phyloP scores from a whole-genome alignment of 176 grass and related monocot genomes.

The Aegilops umbellulata region DNA sequence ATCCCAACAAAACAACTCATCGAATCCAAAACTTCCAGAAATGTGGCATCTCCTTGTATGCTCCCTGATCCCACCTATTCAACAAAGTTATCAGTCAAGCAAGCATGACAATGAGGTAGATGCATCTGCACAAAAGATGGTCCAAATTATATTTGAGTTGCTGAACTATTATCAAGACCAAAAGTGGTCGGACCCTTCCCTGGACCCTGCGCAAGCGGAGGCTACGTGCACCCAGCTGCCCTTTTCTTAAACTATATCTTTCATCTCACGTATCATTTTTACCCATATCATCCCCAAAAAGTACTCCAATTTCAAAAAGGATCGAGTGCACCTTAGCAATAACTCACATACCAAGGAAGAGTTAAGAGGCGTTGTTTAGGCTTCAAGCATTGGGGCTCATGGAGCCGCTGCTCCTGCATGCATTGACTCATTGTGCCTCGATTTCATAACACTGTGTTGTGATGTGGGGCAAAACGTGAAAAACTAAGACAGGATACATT shows the following conservation, averaged over 20 bases:
- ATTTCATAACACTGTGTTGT: not conserved
- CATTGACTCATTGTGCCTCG: not conserved
- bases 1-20: not conserved
- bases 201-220: too few species aligned
- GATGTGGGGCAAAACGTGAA: not conserved
- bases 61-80: conserved; percentile 10
- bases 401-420: not conserved
- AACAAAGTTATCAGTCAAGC: not conserved
- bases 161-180: not conserved
- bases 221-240: too few species aligned
- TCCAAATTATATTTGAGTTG: not conserved
- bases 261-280: not conserved
- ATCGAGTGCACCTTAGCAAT: not conserved
- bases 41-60: conserved; percentile 7
- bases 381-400: not conserved
- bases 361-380: not conserved
- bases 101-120: not conserved
- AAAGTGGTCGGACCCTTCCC: too few species aligned
- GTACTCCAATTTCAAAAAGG: not conserved
- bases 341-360: not conserved
- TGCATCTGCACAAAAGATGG: not conserved
- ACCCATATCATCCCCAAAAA: not conserved
- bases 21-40: not conserved
- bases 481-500: not conserved
- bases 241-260: not conserved